Evolutionary conservation across 148 eudicot genomes (phyloP).

Genomic region (Fagopyrum esculentum): DNA sequence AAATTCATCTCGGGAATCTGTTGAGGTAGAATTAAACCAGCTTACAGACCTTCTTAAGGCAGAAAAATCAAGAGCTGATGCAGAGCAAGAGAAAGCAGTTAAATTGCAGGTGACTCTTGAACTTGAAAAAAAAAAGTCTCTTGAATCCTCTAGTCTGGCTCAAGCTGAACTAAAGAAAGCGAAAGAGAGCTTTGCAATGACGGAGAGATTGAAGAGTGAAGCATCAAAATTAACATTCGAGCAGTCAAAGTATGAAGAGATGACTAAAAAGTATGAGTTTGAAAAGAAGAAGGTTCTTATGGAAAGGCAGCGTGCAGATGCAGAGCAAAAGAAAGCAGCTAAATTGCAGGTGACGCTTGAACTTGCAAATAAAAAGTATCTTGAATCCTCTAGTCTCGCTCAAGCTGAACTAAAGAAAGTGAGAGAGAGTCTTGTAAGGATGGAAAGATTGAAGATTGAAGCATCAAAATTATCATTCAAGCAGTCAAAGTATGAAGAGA

Average conservation of each 20-base stretch:
- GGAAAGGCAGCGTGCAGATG: conserved; percentile 18
- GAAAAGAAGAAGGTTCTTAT: conserved; percentile 27
- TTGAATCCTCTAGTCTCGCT: conserved; percentile 38
- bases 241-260: conserved; percentile 35
- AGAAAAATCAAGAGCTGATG: conserved; percentile 22
- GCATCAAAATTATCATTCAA: conserved; percentile 26
- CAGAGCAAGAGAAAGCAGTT: conserved; percentile 23
- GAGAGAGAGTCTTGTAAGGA: conserved; percentile 29
- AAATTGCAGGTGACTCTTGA: conserved; percentile 33
- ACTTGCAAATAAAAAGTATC: conserved; percentile 36
- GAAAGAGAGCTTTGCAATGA: conserved; percentile 28
- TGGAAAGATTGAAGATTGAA: conserved; percentile 46
- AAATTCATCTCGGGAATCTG: conserved; percentile 2
- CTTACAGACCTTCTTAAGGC: conserved; percentile 36
- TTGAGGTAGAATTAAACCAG: conserved; percentile 26
- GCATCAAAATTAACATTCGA: conserved; percentile 26
- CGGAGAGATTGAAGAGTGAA: conserved; percentile 46
- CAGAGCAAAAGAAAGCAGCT: conserved; percentile 27
- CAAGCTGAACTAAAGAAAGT: conserved; percentile 34
- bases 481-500: conserved; percentile 36
- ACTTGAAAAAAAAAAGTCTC: conserved; percentile 35
- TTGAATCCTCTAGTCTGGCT: conserved; percentile 37
- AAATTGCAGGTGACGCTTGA: conserved; percentile 35
- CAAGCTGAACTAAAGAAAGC: conserved; percentile 29
- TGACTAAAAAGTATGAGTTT: conserved; percentile 32